Evolutionary conservation across 768 basidiomycete species (phyloP).

Genomic region (Kwoniella dejecticola): DNA sequence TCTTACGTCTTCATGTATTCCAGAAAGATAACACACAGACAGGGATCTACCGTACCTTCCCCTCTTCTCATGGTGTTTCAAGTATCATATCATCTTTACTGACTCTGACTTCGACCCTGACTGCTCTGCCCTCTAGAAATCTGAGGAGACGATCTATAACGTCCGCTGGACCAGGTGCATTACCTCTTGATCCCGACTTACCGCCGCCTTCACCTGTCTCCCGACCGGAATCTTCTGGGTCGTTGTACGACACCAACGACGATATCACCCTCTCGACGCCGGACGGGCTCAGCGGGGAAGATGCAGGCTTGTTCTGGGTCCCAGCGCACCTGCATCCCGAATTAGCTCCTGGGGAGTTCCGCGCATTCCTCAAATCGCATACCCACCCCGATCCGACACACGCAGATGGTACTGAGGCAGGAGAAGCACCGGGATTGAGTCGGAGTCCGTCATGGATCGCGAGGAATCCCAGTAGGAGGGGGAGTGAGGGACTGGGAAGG

Average conservation of each 20-base stretch:
- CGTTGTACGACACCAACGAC: constrained; percentile 41
- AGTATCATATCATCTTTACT: neutral
- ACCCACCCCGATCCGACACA: constrained; percentile 59
- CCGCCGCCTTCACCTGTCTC: constrained; percentile 68
- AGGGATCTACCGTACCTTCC: constrained; percentile 10
- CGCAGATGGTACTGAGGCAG: constrained; percentile 26
- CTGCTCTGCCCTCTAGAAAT: constrained; percentile 38
- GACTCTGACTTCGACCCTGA: too few species aligned
- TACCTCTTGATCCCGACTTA: constrained; percentile 88
- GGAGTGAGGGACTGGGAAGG: constrained; percentile 64
- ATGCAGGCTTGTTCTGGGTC: constrained; percentile 95
- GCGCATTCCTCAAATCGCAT: constrained; percentile 92
- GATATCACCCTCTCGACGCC: constrained; percentile 45
- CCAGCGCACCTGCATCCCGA: constrained; percentile 95
- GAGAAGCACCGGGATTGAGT: constrained; percentile 30
- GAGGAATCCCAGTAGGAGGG: constrained; percentile 55
- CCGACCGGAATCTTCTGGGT: constrained; percentile 24
- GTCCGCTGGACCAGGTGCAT: constrained; percentile 71
- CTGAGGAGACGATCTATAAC: constrained; percentile 77
- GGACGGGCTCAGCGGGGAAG: constrained; percentile 63
- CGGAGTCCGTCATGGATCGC: constrained; percentile 37
- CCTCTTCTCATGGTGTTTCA: constrained; percentile 5
- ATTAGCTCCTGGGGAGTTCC: constrained; percentile 94
- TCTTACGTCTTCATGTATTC: constrained; percentile 2
- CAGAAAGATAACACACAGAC: neutral